Base-by-base conservation (phyloP, 169 alveolate genomes). In the Plasmodium blacklocki region DNA sequence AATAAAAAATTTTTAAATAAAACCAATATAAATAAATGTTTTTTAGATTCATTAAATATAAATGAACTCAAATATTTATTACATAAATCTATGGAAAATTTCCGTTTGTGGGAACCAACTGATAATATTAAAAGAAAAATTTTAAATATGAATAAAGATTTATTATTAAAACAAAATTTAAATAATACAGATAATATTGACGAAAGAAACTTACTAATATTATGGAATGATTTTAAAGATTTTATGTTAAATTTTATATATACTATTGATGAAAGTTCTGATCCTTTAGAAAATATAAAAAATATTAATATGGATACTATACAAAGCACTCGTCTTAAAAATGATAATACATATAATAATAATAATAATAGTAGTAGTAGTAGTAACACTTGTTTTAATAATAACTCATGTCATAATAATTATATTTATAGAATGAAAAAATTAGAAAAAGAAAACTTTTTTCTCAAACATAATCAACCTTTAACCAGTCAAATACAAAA, bases 141-240 rank as follows among this genome's bases (percentile, higher is more conserved):
- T 29, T 52, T 86, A 71, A 70, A 86, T 86, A 71, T 60, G 43
- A 86, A 86, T 62, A 71, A 63, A 60, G 92, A 86, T 49, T 52
- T 86, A 29, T 43, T 86, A 23, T 50, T 58, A 58, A 86, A 86
- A 52, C 92, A 86, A 72, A 56, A 73, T 43, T 60, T 86, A 50
- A 71, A 45, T 29, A 47, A 70, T 39, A 45, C 50, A 8, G 72
- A 86, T 71, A n/a, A 70, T 62, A 73, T 86, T 0, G 62, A 63
- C n/a, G 26, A 45, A 9, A 43, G 63, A 11, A 86, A 86, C 62
- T 62, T 86, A 86, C 32, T 72, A 2, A 86, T 86, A 71, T 50
- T 86, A 43, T 86, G 92, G 92, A 86, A 86, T 72, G 92, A 86
- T 67, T 86, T 86, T 72, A 86, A 86, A 54, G 88, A 86, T 54